Evolutionary conservation across 495 filamentous ascomycete species (phyloP).

Genomic region (Talaromyces ruber): DNA sequence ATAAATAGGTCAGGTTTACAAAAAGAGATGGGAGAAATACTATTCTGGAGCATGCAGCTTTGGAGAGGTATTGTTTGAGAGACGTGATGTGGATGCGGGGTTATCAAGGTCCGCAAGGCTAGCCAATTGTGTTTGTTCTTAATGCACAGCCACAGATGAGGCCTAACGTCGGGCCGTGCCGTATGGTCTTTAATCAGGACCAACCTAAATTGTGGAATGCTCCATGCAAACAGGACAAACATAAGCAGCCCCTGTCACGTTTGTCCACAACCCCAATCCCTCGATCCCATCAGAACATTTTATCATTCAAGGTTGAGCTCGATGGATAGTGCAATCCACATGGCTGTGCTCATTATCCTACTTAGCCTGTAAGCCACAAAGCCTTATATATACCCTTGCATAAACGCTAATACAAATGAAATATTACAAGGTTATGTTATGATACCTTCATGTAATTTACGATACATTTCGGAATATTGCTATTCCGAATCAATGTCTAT

Average conservation of each 20-base stretch:
- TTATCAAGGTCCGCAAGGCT: not conserved
- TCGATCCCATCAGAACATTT: not conserved
- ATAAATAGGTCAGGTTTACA: not conserved
- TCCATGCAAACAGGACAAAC: not conserved
- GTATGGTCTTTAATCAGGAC: not conserved
- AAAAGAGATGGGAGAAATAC: not conserved
- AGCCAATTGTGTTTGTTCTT: not conserved
- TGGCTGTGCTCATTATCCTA: not conserved
- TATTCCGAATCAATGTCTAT: not conserved
- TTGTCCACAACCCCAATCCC: not conserved
- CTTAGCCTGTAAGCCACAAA: too few species aligned
- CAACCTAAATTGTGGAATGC: not conserved
- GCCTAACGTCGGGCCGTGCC: not conserved
- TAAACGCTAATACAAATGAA: not conserved
- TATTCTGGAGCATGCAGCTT: not conserved
- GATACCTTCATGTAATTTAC: not conserved
- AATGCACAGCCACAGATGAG: not conserved
- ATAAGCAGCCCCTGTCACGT: not conserved
- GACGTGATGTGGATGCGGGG: not conserved
- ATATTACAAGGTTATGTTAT: not conserved
- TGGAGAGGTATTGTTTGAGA: not conserved
- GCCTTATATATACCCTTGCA: too few species aligned
- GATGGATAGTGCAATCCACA: not conserved
- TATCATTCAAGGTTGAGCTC: not conserved
- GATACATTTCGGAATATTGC: not conserved